phyloP scores from a whole-genome alignment of 257 asterid genomes.

The Craterostigma plantagineum region DNA sequence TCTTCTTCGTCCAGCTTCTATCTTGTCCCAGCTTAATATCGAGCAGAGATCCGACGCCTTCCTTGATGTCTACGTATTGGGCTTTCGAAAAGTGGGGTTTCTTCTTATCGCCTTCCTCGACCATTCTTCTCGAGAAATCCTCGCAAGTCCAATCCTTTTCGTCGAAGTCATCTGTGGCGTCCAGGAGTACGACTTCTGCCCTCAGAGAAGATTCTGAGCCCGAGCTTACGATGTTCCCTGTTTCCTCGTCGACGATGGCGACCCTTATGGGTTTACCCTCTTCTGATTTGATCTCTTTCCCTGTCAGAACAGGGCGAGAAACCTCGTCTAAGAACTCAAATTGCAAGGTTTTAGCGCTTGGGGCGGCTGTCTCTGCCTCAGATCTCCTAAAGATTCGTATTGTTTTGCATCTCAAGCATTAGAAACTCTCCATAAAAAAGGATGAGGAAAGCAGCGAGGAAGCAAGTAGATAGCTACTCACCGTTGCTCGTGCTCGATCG shows the following conservation, averaged over 20 bases:
- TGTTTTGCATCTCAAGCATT: no score
- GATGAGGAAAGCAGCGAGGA: no score
- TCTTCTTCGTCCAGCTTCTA: slow-evolving; percentile 12
- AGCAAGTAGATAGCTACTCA: no score
- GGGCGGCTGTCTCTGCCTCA: no score
- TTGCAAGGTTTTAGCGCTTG: no score
- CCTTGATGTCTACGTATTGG: slow-evolving; percentile 9
- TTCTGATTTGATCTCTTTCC: slow-evolving; percentile 21
- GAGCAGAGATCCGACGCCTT: slow-evolving; percentile 19
- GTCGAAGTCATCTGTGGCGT: slow-evolving; percentile 7
- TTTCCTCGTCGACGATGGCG: slow-evolving; percentile 20
- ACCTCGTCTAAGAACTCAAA: slow-evolving; percentile 19
- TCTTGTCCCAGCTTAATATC: slow-evolving; percentile 22
- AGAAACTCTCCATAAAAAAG: no score
- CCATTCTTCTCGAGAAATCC: slow-evolving; percentile 18
- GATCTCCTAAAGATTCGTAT: no score
- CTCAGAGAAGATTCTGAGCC: slow-evolving; percentile 22
- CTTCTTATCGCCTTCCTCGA: slow-evolving; percentile 16
- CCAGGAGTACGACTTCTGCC: slow-evolving; percentile 28
- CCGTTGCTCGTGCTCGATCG: no score
- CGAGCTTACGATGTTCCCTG: slow-evolving; percentile 6
- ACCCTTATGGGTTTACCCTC: slow-evolving; percentile 11
- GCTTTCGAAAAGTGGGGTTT: slow-evolving; percentile 25
- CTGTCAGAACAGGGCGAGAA: slow-evolving; percentile 17
- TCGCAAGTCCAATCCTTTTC: slow-evolving; percentile 11